Evolutionary conservation across 176 grass and related monocot genomes (phyloP), one percentile per base, ranked within the genome.

Genomic region (Poa annua): DNA sequence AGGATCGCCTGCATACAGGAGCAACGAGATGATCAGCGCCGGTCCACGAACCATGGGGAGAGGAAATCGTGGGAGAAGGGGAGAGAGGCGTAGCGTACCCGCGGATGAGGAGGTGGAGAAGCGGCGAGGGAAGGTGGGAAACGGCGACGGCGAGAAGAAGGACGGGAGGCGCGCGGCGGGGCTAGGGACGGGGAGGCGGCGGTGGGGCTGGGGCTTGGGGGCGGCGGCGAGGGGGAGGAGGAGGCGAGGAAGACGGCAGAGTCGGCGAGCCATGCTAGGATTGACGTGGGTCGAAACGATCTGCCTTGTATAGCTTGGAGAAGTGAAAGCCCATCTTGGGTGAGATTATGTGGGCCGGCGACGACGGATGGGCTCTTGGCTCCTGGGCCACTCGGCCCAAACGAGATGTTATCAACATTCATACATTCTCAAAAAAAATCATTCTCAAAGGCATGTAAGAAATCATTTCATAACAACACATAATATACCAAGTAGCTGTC

Each of bases 231-330:
- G 17, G 71, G 62, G 81, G 53, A 56, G 78, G 64, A 76, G 78
- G 64, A 76, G 72, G 77, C 81, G 85, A 81, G 67, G 33, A 44
- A 85, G 90, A 82, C 72, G 83, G 78, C 77, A 57, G 0, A 91
- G 82, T 65, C 89, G 89, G 49, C 82, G 90, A 81, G 90, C 90
- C 90, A 91, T 91, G 3, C 21, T 51, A 20, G 45, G 42, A 4
- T 17, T 3, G 80, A 12, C 3, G 22, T 20, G 13, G 39, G 38
- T 20, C 7, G 13, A 64, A 24, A 29, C 52, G 24, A 20, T n/a
- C 24, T 15, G 25, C 8, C 1, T 44, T 19, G 51, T 35, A 52
- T 76, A 35, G 33, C 33, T 7, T 52, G 32, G 49, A 12, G 17
- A 20, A 45, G 53, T 8, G 8, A 13, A 62, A 65, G 60, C 26